A percentile compares a stretch with the other conserved stretches of the same genome.
These are phyloP conservation scores for Rutstroemia sp. DNA, from an alignment of 2,329 filamentous ascomycete genomes.

Conservation along the genomic window DNA sequence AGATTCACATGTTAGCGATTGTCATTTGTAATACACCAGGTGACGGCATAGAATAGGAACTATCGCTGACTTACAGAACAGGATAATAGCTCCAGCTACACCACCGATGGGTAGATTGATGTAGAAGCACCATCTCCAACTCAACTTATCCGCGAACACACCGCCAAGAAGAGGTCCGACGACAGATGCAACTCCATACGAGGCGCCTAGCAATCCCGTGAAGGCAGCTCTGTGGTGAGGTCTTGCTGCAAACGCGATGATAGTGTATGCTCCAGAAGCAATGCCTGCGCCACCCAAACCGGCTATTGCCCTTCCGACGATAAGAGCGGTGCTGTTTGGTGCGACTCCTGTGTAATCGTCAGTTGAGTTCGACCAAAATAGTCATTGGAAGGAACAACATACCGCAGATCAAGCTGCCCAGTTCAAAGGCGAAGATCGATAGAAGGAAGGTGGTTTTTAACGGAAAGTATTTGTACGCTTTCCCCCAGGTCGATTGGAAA, in stretches of 20 bases:
- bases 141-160: conserved; percentile 50
- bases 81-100: conserved; percentile 24
- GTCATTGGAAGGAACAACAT: neutral
- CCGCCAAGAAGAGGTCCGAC: conserved; percentile 58
- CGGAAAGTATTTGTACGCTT: conserved; percentile 30
- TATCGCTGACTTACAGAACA: neutral
- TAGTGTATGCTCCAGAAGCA: conserved; percentile 34
- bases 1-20: neutral
- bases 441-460: conserved; percentile 28
- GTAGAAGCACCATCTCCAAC: conserved; percentile 46
- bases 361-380: neutral
- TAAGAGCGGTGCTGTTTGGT: conserved; percentile 21
- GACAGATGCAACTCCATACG: conserved; percentile 58
- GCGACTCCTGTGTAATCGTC: conserved; percentile 22
- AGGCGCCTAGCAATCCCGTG: conserved; percentile 55
- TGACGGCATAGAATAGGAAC: neutral
- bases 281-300: conserved; percentile 21
- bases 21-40: neutral
- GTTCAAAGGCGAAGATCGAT: conserved; percentile 31
- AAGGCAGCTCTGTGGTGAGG: conserved; percentile 33
- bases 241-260: conserved; percentile 32
- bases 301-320: conserved; percentile 17
- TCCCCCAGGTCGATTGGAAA: conserved; percentile 29
- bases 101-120: conserved; percentile 30
- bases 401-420: conserved; percentile 33